Evolutionary conservation across 2,329 filamentous ascomycete genomes (phyloP).

Genomic region (Seiridium unicorne): DNA sequence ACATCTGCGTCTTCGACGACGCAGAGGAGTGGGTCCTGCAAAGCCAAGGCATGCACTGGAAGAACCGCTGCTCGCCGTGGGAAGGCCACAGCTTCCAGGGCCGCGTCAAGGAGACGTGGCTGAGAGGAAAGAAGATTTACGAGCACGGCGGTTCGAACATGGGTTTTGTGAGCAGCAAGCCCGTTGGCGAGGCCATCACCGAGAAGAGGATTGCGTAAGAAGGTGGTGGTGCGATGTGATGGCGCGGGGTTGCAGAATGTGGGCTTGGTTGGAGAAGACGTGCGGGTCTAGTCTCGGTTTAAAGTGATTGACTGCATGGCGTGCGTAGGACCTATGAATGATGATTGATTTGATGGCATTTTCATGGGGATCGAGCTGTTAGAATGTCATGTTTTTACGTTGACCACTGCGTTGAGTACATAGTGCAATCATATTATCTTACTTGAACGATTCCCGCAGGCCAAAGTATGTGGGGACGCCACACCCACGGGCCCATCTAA

Average conservation of each 20-base stretch:
- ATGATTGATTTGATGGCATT: not conserved
- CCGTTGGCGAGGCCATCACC: constrained; percentile 54
- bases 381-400: too few relatives aligned
- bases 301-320: not conserved
- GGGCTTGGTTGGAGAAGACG: not conserved
- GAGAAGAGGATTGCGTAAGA: constrained; percentile 52
- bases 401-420: too few relatives aligned
- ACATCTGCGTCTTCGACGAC: constrained; percentile 91
- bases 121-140: constrained; percentile 76
- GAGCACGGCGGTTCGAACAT: constrained; percentile 53
- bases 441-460: too few relatives aligned
- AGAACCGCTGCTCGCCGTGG: constrained; percentile 90
- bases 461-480: too few relatives aligned
- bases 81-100: constrained; percentile 77
- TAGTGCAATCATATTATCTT: too few relatives aligned
- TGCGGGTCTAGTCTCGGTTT: too few relatives aligned
- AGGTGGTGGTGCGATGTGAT: not conserved
- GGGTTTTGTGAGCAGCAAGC: constrained; percentile 49
- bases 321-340: not conserved
- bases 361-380: not conserved
- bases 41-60: constrained; percentile 83
- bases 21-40: constrained; percentile 72
- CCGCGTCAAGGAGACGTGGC: constrained; percentile 80
- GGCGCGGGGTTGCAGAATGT: not conserved
- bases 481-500: too few relatives aligned